Evolutionary conservation across 495 filamentous ascomycete genomes (phyloP).

Genomic region (Podospora tetraspora): DNA sequence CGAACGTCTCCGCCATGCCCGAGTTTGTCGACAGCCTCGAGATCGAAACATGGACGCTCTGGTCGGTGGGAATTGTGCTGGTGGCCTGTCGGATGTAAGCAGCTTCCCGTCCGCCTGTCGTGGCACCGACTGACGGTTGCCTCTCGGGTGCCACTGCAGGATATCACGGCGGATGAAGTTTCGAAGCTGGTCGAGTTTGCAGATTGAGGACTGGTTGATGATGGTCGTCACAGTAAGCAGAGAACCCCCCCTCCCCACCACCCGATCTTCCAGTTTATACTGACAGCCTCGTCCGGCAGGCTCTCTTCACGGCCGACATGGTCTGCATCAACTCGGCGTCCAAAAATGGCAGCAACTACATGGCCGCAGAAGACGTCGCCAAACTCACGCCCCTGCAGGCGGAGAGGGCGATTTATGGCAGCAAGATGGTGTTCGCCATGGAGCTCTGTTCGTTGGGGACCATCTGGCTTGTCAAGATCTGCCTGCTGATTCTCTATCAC

Average conservation of each 20-base stretch:
- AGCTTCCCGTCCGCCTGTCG: background rate
- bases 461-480: constrained; percentile 46
- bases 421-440: constrained; percentile 42
- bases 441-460: constrained; percentile 47
- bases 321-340: constrained; percentile 42
- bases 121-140: background rate
- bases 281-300: background rate
- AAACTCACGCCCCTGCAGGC: constrained; percentile 35
- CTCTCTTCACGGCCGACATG: constrained; percentile 24
- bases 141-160: constrained; percentile 4
- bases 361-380: constrained; percentile 30
- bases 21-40: constrained; percentile 11
- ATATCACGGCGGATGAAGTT: constrained; percentile 15
- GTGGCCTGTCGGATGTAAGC: constrained; percentile 16
- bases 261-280: background rate
- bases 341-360: constrained; percentile 43
- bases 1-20: background rate
- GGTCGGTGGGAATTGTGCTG: constrained; percentile 8
- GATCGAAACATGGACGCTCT: constrained; percentile 17
- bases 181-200: constrained; percentile 9
- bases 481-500: constrained; percentile 48
- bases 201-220: constrained; percentile 16
- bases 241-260: background rate
- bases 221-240: constrained; percentile 6
- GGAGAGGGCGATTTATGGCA: constrained; percentile 37